Conservation (phyloP, 2,329 filamentous ascomycete species). For the Penicillium sclerotiorum region DNA sequence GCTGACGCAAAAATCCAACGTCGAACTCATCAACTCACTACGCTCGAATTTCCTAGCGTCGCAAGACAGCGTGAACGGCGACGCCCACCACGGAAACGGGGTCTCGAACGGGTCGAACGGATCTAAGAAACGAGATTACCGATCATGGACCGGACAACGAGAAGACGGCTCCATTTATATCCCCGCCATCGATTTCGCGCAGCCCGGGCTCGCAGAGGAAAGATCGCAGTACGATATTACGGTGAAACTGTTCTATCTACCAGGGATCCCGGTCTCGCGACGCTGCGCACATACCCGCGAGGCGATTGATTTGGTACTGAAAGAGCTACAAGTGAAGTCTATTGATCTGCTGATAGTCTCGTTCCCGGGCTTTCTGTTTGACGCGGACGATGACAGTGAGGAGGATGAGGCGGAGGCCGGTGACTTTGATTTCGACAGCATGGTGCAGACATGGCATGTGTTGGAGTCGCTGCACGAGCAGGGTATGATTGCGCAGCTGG, state of each 20-base stretch:
- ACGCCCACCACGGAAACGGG: conserved; percentile 19
- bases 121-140: conserved; percentile 33
- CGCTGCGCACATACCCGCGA: conserved; percentile 73
- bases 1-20: conserved; percentile 80
- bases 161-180: conserved; percentile 68
- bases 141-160: conserved; percentile 69
- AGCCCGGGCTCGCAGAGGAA: conserved; percentile 76
- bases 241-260: conserved; percentile 91
- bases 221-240: conserved; percentile 88
- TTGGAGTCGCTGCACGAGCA: conserved; percentile 73
- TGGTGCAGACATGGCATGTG: conserved; percentile 68
- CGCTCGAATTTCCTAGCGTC: conserved; percentile 79
- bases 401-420: conserved; percentile 62
- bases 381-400: conserved; percentile 85
- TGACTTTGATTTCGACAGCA: conserved; percentile 58
- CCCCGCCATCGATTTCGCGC: conserved; percentile 73
- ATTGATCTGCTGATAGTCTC: conserved; percentile 90
- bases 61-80: conserved; percentile 57
- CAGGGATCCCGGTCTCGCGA: conserved; percentile 64
- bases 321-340: conserved; percentile 72
- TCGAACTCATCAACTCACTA: conserved; percentile 87
- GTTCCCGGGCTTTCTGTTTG: conserved; percentile 91
- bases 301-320: conserved; percentile 77
- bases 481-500: conserved; percentile 74
- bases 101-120: conserved; percentile 12